A percentile compares a stretch with the other conserved stretches of the same genome.
Conservation (phyloP, 2,329 filamentous ascomycete genomes). For the Ophiocordyceps camponoti-rufipedis region DNA sequence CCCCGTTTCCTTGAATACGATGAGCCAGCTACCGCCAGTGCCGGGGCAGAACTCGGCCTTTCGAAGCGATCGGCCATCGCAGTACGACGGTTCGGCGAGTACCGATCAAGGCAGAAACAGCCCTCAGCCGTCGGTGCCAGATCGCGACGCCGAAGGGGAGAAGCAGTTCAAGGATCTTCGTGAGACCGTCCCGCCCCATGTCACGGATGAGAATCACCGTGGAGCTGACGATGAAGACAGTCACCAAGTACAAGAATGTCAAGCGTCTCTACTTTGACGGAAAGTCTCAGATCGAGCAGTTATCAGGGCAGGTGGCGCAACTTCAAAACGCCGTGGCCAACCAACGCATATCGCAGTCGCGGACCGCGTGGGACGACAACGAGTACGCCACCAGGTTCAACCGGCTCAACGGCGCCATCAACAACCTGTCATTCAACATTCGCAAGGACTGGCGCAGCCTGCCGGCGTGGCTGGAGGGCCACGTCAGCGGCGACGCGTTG, state of each 20-base stretch:
- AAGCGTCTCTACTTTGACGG: slow-evolving; percentile 97
- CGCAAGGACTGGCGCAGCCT: slow-evolving; percentile 82
- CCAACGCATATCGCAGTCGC: slow-evolving; percentile 84
- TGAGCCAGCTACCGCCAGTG: slow-evolving; percentile 24
- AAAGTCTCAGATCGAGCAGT: slow-evolving; percentile 76
- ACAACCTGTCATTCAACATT: slow-evolving; percentile 88
- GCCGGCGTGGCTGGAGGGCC: slow-evolving; percentile 61
- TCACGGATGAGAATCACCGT: no score
- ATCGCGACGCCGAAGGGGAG: slow-evolving; percentile 27
- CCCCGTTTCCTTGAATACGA: slow-evolving; percentile 22
- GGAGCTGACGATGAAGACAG: slow-evolving; percentile 24
- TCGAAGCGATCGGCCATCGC: slow-evolving; percentile 19
- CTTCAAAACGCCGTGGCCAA: slow-evolving; percentile 96
- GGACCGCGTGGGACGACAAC: slow-evolving; percentile 85
- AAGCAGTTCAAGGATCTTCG: slow-evolving; percentile 39
- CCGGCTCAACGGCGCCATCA: slow-evolving; percentile 81
- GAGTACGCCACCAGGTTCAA: slow-evolving; percentile 84
- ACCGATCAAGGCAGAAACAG: slow-evolving; percentile 34
- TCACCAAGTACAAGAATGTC: slow-evolving; percentile 93
- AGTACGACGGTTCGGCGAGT: slow-evolving; percentile 24
- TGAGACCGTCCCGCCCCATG: slow-evolving; percentile 15
- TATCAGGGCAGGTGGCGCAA: slow-evolving; percentile 76
- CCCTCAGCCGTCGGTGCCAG: slow-evolving; percentile 29
- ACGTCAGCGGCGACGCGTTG: slow-evolving; percentile 71
- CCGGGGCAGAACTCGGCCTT: slow-evolving; percentile 17